Evolutionary conservation across 2,329 filamentous ascomycete species (phyloP).

Genomic region (Epichloe uncinata): DNA sequence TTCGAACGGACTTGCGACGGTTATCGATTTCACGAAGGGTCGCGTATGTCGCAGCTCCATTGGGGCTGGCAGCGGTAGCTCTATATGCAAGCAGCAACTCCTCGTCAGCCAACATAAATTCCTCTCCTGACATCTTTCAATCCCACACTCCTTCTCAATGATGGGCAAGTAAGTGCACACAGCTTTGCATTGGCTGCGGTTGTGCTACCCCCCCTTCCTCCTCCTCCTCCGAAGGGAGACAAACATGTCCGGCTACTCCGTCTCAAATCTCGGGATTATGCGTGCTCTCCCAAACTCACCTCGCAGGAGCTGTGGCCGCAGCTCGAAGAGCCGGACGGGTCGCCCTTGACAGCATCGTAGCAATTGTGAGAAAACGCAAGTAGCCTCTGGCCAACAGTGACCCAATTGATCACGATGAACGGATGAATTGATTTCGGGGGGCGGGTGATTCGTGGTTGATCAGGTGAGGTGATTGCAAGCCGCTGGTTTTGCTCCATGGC

Average conservation of each 20-base stretch:
- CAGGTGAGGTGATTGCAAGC: conserved; percentile 15
- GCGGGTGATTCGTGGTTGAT: conserved; percentile 17
- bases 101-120: conserved; percentile 2
- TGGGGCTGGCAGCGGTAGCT: conserved; percentile 43
- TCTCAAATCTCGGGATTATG: neutral
- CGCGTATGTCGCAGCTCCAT: conserved; percentile 78
- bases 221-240: too few species aligned
- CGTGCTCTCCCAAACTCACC: conserved; percentile 50
- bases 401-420: conserved; percentile 37
- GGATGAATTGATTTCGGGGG: conserved; percentile 35
- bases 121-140: conserved; percentile 4
- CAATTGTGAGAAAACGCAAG: conserved; percentile 23
- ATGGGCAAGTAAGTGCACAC: neutral
- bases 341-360: conserved; percentile 89
- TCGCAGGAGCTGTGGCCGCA: conserved; percentile 66
- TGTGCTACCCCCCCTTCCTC: neutral
- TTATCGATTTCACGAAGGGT: conserved; percentile 98
- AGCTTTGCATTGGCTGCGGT: neutral
- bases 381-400: conserved; percentile 30
- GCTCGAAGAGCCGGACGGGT: conserved; percentile 89
- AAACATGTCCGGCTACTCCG: neutral
- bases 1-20: conserved; percentile 97
- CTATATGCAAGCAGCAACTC: conserved; percentile 13
- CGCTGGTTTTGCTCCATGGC: conserved; percentile 24
- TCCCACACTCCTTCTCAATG: neutral